phyloP scores from a whole-genome alignment of 257 asterid species.

The Capsicum chinense region DNA sequence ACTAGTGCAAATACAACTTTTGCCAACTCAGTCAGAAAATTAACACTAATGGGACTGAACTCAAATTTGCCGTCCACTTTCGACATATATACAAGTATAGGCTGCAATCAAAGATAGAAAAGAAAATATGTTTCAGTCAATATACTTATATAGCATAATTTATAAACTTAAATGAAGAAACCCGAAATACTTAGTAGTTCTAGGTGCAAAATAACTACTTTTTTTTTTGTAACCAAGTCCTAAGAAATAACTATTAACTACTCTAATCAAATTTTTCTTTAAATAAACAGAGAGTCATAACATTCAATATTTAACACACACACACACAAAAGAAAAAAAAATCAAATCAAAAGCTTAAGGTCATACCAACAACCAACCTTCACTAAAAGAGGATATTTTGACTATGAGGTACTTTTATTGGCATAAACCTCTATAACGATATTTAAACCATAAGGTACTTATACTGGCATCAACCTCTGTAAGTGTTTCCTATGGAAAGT shows the following conservation, averaged over 20 bases:
- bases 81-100: conserved; percentile 90
- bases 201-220: neutral
- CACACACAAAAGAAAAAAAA: neutral
- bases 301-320: neutral
- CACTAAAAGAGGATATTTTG: neutral
- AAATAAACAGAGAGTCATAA: neutral
- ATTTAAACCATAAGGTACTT: neutral
- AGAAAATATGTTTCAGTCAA: conserved; percentile 23
- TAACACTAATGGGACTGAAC: conserved; percentile 97
- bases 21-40: conserved; percentile 84
- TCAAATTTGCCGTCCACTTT: conserved; percentile 94
- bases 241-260: neutral
- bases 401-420: too few relatives aligned
- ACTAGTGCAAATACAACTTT: conserved; percentile 82
- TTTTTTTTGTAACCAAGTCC: conserved; percentile 11
- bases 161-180: conserved; percentile 20
- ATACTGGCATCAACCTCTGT: neutral
- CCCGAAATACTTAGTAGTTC: neutral
- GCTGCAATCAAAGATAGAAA: conserved; percentile 52
- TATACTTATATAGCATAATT: neutral
- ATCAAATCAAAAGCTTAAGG: neutral
- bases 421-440: neutral
- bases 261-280: neutral
- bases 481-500: neutral
- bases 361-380: conserved; percentile 15